phyloP scores from a whole-genome alignment of 495 filamentous ascomycete species.

The Hypoxylon subgilvum region DNA sequence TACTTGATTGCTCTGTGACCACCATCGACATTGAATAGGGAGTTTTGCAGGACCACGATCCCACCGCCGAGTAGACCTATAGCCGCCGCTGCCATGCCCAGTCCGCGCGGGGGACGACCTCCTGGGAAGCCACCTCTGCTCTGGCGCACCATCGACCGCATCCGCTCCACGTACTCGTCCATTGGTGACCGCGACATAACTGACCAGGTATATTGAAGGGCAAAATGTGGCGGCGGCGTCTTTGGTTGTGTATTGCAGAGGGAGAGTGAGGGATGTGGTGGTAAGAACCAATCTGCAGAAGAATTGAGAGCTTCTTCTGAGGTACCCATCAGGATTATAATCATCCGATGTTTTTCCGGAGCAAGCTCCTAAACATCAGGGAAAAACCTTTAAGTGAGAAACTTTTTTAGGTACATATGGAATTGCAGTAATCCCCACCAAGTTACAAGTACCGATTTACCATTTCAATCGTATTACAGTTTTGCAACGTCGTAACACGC shows the following conservation, averaged over 20 bases:
- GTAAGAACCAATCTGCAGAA: no score
- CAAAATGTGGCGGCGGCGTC: not conserved
- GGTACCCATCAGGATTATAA: no score
- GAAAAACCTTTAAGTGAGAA: no score
- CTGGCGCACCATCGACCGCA: constrained; percentile 41
- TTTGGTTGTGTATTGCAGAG: constrained; percentile 5
- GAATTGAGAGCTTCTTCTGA: no score
- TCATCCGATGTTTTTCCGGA: no score
- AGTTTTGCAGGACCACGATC: constrained; percentile 71
- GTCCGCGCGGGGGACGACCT: constrained; percentile 42
- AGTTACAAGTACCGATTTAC: no score
- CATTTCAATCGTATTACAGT: no score
- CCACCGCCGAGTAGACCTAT: constrained; percentile 68
- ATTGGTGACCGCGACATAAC: constrained; percentile 59
- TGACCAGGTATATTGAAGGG: constrained; percentile 26
- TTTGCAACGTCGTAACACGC: no score
- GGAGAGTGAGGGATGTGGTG: constrained; percentile 6
- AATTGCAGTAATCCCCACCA: no score
- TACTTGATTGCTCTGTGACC: constrained; percentile 99
- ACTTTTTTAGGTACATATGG: no score
- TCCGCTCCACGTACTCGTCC: constrained; percentile 48
- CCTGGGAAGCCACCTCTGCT: constrained; percentile 47
- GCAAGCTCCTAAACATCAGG: no score
- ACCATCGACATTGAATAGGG: constrained; percentile 99
- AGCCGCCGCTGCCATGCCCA: constrained; percentile 42